phyloP scores from a whole-genome alignment of 371 early-diverging fungal genomes.

The Mortierella sp. region DNA sequence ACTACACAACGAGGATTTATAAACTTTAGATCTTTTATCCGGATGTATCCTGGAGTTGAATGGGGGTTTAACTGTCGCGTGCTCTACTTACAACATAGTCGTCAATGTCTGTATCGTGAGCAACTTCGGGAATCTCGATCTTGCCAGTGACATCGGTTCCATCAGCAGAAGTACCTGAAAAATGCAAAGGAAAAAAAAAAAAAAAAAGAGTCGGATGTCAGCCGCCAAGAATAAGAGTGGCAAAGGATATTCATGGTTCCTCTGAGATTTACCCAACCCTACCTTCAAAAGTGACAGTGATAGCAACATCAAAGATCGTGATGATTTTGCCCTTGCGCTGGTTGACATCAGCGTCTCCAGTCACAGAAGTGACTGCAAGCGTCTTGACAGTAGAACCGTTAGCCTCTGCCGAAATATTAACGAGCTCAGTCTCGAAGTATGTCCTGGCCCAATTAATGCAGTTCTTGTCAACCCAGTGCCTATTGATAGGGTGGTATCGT shows the following conservation, averaged over 20 bases:
- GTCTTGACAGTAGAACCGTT: constrained; percentile 69
- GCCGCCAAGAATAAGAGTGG: neutral
- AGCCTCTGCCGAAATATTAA: constrained; percentile 54
- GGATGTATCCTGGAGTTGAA: neutral
- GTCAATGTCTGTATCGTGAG: constrained; percentile 87
- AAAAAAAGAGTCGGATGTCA: neutral
- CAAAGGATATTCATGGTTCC: neutral
- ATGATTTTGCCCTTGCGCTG: constrained; percentile 94
- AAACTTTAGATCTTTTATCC: neutral
- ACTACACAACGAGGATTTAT: constrained; percentile 58
- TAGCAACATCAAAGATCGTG: constrained; percentile 85
- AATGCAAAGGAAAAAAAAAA: constrained; percentile 1
- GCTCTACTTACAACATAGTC: constrained; percentile 78
- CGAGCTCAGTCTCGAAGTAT: constrained; percentile 74
- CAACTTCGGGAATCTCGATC: constrained; percentile 91
- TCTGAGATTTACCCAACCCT: constrained; percentile 3
- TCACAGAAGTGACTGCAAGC: constrained; percentile 69
- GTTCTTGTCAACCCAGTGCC: constrained; percentile 94
- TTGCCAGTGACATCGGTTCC: constrained; percentile 81
- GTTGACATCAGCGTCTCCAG: constrained; percentile 91
- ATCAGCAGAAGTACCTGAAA: constrained; percentile 67
- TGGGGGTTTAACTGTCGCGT: no score
- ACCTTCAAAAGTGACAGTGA: constrained; percentile 85
- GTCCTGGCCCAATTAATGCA: constrained; percentile 89
- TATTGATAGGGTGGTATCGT: constrained; percentile 7